These are phyloP conservation scores for Evernia prunastri DNA, from an alignment of 495 filamentous ascomycete species.

Conservation along the genomic window DNA sequence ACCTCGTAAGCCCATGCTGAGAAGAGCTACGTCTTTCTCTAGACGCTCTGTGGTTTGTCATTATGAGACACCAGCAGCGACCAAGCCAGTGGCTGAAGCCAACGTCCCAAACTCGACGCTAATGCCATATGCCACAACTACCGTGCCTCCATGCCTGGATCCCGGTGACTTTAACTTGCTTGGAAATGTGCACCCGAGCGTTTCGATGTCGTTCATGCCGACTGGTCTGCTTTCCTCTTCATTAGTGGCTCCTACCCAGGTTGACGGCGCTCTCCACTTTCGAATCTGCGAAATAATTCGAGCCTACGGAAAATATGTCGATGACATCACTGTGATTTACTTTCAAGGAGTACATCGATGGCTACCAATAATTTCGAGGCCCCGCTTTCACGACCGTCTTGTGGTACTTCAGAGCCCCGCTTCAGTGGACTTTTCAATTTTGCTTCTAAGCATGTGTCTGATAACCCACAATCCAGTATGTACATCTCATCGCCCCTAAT, in stretches of 20 bases:
- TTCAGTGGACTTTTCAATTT: neutral
- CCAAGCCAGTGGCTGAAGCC: neutral
- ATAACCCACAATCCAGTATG: neutral
- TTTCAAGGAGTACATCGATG: constrained; percentile 7
- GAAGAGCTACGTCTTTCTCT: neutral
- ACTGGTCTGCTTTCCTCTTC: neutral
- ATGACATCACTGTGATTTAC: constrained; percentile 8
- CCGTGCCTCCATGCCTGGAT: neutral
- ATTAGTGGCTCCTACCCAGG: neutral
- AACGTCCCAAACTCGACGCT: neutral
- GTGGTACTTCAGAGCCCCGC: neutral
- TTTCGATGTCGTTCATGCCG: neutral
- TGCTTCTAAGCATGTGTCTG: constrained; percentile 3
- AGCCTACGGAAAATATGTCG: neutral
- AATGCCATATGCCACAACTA: neutral
- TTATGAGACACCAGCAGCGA: neutral
- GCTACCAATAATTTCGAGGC: constrained; percentile 7
- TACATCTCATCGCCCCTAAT: neutral
- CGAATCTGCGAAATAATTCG: neutral
- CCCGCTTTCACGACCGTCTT: neutral
- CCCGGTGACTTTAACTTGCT: neutral
- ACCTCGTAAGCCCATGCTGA: neutral
- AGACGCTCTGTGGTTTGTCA: neutral
- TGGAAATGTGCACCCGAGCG: neutral
- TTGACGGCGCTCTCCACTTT: neutral